A percentile compares a stretch with the other conserved stretches of the same genome.
Evolutionary conservation across 2,329 filamentous ascomycete species (phyloP).

Genomic region (Hirsutella minnesotensis): DNA sequence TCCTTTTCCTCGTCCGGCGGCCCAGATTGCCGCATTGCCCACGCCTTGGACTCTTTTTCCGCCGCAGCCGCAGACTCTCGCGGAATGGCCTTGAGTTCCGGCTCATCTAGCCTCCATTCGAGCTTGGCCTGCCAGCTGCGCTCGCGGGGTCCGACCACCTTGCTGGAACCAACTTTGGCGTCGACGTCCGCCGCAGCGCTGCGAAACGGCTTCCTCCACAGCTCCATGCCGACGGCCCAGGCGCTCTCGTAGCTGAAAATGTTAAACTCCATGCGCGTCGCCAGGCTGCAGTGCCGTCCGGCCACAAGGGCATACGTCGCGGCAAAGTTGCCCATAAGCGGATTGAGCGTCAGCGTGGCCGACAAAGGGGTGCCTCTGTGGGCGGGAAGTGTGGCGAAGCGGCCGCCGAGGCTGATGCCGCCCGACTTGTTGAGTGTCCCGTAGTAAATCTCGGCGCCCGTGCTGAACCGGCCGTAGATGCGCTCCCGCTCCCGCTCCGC

Average conservation of each 20-base stretch:
- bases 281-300: constrained; percentile 69
- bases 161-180: not conserved
- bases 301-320: constrained; percentile 88
- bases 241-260: constrained; percentile 97
- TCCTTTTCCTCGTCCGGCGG: constrained; percentile 40
- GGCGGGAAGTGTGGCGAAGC: constrained; percentile 77
- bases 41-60: constrained; percentile 2
- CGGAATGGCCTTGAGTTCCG: constrained; percentile 20
- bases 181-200: constrained; percentile 25
- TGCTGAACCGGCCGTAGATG: constrained; percentile 73
- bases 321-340: constrained; percentile 85
- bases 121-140: constrained; percentile 43
- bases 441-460: constrained; percentile 90
- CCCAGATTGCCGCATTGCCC: constrained; percentile 4
- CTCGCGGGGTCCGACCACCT: constrained; percentile 4
- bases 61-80: constrained; percentile 14
- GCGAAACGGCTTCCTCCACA: constrained; percentile 60
- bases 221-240: constrained; percentile 80
- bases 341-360: constrained; percentile 85
- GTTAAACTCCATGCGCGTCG: constrained; percentile 91
- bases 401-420: constrained; percentile 75
- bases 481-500: constrained; percentile 37
- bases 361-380: constrained; percentile 83
- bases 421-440: constrained; percentile 82
- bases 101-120: constrained; percentile 31